Conservation (phyloP, 768 basidiomycete genomes). For the Amanita pseudoporphyria region DNA sequence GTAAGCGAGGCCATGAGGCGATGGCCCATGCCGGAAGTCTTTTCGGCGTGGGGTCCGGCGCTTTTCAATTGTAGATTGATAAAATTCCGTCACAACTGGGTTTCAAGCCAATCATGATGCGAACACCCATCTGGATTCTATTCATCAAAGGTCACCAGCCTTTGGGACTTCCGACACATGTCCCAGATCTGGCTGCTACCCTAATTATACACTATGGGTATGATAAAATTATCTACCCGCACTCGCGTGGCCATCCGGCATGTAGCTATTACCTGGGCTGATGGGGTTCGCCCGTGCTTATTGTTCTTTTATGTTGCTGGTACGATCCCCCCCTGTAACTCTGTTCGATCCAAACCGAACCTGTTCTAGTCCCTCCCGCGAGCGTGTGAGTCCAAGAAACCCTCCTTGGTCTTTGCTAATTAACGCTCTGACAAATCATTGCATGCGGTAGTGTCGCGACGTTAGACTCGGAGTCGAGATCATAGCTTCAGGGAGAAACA, state of each 20-base stretch:
- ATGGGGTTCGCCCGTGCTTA: conserved; percentile 2
- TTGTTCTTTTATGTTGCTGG: background rate
- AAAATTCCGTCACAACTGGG: too few species aligned
- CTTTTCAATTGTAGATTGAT: too few species aligned
- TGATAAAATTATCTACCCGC: background rate
- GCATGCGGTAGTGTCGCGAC: background rate
- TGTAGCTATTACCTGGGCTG: background rate
- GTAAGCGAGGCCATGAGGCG: too few species aligned
- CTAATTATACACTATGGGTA: too few species aligned
- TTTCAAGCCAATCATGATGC: too few species aligned
- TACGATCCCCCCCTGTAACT: background rate
- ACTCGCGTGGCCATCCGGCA: background rate
- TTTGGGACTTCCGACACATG: too few species aligned
- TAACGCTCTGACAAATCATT: background rate
- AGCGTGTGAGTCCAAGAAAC: too few species aligned
- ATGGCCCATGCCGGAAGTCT: too few species aligned
- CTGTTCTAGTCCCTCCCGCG: background rate
- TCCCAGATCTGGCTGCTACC: background rate
- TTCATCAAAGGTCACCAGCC: too few species aligned
- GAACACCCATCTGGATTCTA: too few species aligned
- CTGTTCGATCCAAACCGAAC: background rate
- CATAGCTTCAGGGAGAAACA: background rate
- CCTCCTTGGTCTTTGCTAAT: background rate
- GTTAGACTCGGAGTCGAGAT: background rate
- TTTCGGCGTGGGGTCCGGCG: too few species aligned